Conservation (phyloP, 495 filamentous ascomycete species). For the Penicillium canescens region DNA sequence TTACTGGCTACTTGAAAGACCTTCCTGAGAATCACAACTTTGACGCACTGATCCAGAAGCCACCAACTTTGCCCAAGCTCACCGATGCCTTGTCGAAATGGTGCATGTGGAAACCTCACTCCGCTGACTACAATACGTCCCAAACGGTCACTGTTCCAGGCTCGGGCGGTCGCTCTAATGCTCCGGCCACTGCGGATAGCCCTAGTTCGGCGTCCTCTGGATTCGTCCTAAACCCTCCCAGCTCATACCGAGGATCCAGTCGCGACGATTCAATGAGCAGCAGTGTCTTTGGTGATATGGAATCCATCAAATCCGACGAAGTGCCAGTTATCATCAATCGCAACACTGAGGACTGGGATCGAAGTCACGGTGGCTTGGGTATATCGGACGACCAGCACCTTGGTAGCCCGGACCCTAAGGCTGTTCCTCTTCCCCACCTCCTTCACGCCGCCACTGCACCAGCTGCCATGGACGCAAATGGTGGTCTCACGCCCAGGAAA, state of each 20-base stretch:
- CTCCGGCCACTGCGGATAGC: slow-evolving; percentile 68
- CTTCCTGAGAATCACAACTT: slow-evolving; percentile 93
- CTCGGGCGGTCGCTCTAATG: slow-evolving; percentile 62
- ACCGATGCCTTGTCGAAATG: slow-evolving; percentile 80
- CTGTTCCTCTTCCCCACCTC: slow-evolving; percentile 50
- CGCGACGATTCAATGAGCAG: slow-evolving; percentile 85
- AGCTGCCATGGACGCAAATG: slow-evolving; percentile 53
- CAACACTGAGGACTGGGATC: slow-evolving; percentile 73
- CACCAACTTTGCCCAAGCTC: slow-evolving; percentile 84
- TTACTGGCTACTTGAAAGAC: slow-evolving; percentile 97
- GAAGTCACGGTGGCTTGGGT: slow-evolving; percentile 63
- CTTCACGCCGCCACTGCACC: slow-evolving; percentile 70
- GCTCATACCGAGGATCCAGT: slow-evolving; percentile 74
- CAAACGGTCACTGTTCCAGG: slow-evolving; percentile 56
- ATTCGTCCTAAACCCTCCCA: slow-evolving; percentile 66
- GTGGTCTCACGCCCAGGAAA: slow-evolving; percentile 53
- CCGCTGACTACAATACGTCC: slow-evolving; percentile 46
- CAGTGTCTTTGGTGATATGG: slow-evolving; percentile 81
- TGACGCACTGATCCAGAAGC: slow-evolving; percentile 91
- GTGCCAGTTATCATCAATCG: slow-evolving; percentile 72
- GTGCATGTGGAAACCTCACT: slow-evolving; percentile 89
- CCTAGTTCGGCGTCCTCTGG: slow-evolving; percentile 79
- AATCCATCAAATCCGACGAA: slow-evolving; percentile 77
- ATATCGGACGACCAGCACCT: slow-evolving; percentile 57
- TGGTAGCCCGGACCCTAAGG: slow-evolving; percentile 27